Base-by-base conservation (phyloP, 768 basidiomycete species). In the Naganishia friedmannii region DNA sequence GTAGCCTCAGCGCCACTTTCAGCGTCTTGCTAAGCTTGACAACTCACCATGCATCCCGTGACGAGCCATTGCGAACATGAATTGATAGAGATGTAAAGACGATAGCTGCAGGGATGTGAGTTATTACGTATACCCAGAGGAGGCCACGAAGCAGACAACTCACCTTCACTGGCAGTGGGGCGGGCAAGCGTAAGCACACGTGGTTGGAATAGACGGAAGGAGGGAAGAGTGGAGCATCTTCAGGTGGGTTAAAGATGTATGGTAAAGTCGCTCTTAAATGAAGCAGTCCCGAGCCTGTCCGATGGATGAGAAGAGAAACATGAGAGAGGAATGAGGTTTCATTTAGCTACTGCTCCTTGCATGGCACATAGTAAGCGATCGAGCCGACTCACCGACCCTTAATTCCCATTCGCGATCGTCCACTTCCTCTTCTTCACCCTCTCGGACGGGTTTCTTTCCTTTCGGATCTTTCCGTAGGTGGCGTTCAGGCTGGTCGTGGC, bases 381-480 rank as follows among this genome's bases (percentile, higher is more conserved):
- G 26, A 28, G 0, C 13, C 21, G 28, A 77, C 79, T 70, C 54
- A 80, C 79, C 79, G n/a, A 77, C 78, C 67, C 79, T 53, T 32
- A 78, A 71, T 58, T 78, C 77, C 79, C 79, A 80, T 67, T 80
- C 79, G 19, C 69, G 53, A 71, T 80, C 79, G 60, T 75, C 74
- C 17, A 80, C 79, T 66, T 78, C 77, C 53, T 72, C 74, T 42
- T 75, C 76, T 23, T 74, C 53, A 29, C 66, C 67, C 31, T 67
- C 45, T 26, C 48, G 28, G n/a, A 71, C 46, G 26, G 70, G 70
- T 34, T 63, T 66, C 54, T 73, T 73, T n/a, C 69, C 72, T 55
- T 73, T 77, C 9, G 69, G 76, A 55, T 77, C 75, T 2, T 70
- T 70, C 26, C 67, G 74, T 13, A 48, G 48, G 34, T 51, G 42